Conservation (phyloP, 139 green algal species). For the Ettlia oleoabundans region DNA sequence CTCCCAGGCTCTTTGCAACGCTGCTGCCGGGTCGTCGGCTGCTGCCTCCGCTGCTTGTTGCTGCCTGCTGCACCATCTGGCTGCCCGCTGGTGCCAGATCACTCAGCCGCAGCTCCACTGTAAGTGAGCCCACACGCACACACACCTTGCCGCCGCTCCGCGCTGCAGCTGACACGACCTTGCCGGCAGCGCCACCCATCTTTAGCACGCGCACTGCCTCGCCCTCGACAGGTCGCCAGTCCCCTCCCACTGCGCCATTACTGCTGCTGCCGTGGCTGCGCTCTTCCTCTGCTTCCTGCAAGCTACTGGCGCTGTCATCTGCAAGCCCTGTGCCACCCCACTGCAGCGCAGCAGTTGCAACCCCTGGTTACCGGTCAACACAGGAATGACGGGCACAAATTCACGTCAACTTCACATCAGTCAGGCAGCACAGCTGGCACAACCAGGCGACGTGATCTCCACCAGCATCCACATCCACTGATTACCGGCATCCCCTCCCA, state of each 20-base stretch:
- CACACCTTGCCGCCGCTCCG: conserved; percentile 23
- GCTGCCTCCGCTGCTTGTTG: not conserved
- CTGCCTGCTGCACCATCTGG: not conserved
- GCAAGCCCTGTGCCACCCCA: not conserved
- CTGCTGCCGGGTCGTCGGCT: not conserved
- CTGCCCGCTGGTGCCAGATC: conserved; percentile 37
- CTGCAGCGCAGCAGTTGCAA: not conserved
- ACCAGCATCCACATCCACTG: too few species aligned
- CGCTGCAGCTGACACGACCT: not conserved
- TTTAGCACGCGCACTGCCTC: conserved; percentile 39
- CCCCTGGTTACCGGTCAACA: too few species aligned
- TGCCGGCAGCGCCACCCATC: conserved; percentile 45
- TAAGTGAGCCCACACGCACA: conserved; percentile 44
- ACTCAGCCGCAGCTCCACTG: conserved; percentile 28
- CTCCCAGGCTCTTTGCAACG: not conserved
- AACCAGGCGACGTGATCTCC: too few species aligned
- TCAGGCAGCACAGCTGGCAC: too few species aligned
- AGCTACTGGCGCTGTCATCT: not conserved
- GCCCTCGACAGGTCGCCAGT: conserved; percentile 35
- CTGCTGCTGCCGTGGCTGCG: conserved; percentile 6
- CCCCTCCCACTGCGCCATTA: not conserved
- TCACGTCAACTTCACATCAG: too few species aligned
- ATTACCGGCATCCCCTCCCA: too few species aligned
- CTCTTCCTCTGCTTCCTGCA: not conserved
- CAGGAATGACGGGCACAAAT: too few species aligned